A percentile compares a stretch with the other conserved stretches of the same genome.
These are phyloP conservation scores for Aspergillus asperescens DNA, from an alignment of 495 filamentous ascomycete genomes.

Conservation along the genomic window DNA sequence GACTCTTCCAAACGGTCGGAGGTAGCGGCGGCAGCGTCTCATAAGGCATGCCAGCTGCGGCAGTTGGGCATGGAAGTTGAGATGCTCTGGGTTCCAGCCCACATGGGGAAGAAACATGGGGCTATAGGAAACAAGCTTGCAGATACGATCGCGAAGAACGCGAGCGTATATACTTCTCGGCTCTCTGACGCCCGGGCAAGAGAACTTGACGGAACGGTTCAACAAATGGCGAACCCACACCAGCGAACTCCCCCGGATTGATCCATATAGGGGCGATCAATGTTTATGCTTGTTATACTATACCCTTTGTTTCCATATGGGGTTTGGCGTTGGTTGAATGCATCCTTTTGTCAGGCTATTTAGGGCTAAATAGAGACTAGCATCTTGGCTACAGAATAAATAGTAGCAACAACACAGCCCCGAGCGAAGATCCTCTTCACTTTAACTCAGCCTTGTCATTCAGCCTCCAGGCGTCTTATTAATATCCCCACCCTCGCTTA, in stretches of 20 bases:
- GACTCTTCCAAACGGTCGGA: background rate
- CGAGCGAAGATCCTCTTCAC: background rate
- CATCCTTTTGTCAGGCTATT: background rate
- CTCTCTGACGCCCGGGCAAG: background rate
- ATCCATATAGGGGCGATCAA: too few relatives aligned
- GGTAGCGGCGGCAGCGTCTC: background rate
- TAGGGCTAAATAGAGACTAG: slow-evolving; percentile 6
- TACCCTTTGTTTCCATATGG: too few relatives aligned
- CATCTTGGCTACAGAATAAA: slow-evolving; percentile 1
- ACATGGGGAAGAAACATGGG: too few relatives aligned
- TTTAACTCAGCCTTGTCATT: background rate
- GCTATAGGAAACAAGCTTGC: background rate
- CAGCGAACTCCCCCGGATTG: too few relatives aligned
- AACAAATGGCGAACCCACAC: background rate
- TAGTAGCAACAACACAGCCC: slow-evolving; percentile 1
- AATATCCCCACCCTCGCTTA: background rate
- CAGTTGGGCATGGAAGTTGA: background rate
- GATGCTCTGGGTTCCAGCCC: background rate
- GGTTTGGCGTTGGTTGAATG: background rate
- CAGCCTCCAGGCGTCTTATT: background rate
- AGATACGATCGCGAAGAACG: background rate
- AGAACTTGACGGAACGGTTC: background rate
- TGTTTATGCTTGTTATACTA: too few relatives aligned
- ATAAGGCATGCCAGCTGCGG: background rate
- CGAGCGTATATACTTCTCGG: background rate